phyloP scores from a whole-genome alignment of 2,329 filamentous ascomycete species.

The Plenodomus tracheiphilus region DNA sequence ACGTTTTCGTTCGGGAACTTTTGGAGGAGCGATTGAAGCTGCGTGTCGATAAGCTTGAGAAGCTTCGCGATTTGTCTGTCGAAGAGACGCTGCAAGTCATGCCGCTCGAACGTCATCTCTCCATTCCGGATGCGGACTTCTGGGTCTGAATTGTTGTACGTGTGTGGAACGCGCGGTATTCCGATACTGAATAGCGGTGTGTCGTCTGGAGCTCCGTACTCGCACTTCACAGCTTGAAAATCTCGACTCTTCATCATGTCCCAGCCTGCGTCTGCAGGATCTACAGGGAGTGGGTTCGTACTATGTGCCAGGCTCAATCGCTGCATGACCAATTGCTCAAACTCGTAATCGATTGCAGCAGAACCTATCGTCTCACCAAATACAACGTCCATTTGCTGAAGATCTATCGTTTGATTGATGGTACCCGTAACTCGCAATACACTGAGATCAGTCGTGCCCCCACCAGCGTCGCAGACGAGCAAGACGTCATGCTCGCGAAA shows the following conservation, averaged over 20 bases:
- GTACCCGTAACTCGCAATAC: conserved; percentile 41
- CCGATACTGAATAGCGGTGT: conserved; percentile 42
- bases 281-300: conserved; percentile 28
- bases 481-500: conserved; percentile 49
- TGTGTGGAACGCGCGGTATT: conserved; percentile 37
- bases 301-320: conserved; percentile 37
- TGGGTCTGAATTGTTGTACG: conserved; percentile 37
- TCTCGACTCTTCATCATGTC: conserved; percentile 47
- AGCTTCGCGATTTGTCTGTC: conserved; percentile 43
- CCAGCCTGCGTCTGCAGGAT: conserved; percentile 44
- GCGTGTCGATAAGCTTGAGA: conserved; percentile 40
- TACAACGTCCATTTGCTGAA: conserved; percentile 44
- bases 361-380: conserved; percentile 48
- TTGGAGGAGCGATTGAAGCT: conserved; percentile 34
- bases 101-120: conserved; percentile 39
- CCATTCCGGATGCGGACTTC: conserved; percentile 37
- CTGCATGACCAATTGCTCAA: conserved; percentile 40
- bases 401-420: conserved; percentile 29
- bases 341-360: conserved; percentile 46
- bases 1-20: conserved; percentile 36
- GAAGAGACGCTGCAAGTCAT: conserved; percentile 40
- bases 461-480: conserved; percentile 56
- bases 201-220: conserved; percentile 44
- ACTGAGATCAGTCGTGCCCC: conserved; percentile 52
- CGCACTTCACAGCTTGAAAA: conserved; percentile 48